Evolutionary conservation across 2,329 filamentous ascomycete species (phyloP).

Genomic region (Pseudogymnoascus sp.): DNA sequence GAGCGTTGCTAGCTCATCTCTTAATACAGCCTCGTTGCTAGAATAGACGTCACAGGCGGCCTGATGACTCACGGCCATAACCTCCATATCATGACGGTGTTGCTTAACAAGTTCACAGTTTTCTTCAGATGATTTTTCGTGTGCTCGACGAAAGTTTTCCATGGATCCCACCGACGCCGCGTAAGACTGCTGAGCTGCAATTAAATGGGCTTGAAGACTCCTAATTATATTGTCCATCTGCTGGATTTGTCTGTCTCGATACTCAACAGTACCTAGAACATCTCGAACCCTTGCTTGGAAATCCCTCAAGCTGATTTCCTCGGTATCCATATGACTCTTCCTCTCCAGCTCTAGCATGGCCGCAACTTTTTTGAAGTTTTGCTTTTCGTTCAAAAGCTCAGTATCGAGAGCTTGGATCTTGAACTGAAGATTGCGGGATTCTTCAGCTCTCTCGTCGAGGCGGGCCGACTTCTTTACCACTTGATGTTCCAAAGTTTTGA

Average conservation of each 20-base stretch:
- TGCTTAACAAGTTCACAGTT: not conserved
- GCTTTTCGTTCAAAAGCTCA: not conserved
- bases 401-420: not conserved
- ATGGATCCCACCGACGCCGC: not conserved
- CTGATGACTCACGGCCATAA: not conserved
- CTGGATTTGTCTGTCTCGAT: not conserved
- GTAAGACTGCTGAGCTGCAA: not conserved
- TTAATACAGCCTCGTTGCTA: not conserved
- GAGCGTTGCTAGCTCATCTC: not conserved
- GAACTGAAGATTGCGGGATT: not conserved
- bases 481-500: not conserved
- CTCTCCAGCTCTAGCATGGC: not conserved
- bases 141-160: not conserved
- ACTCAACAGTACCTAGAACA: not conserved
- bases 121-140: not conserved
- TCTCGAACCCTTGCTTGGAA: not conserved
- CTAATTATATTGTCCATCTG: not conserved
- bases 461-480: not conserved
- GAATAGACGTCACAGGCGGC: not conserved
- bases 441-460: not conserved
- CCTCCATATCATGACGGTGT: not conserved
- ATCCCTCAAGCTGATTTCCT: not conserved
- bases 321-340: not conserved
- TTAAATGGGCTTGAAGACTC: not conserved
- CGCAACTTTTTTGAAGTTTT: not conserved